phyloP scores from a whole-genome alignment of 768 basidiomycete species.

The Amanita muscaria region DNA sequence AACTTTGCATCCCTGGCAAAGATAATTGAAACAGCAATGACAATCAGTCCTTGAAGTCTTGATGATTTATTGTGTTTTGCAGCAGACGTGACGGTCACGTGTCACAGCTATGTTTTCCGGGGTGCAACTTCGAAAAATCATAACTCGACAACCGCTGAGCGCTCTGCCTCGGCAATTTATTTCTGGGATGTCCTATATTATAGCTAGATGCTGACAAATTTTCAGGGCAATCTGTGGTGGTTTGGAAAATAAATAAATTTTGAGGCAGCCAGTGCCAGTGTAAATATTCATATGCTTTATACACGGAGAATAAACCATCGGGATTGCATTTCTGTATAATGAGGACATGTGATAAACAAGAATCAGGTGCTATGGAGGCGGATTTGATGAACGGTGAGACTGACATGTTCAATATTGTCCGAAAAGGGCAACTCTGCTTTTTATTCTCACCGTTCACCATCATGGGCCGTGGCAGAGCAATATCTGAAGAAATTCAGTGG shows the following conservation, averaged over 20 bases:
- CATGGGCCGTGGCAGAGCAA: conserved; percentile 4
- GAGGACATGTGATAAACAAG: too few species aligned
- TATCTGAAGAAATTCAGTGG: conserved; percentile 6
- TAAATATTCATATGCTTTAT: not conserved
- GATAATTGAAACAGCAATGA: too few species aligned
- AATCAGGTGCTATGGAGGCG: too few species aligned
- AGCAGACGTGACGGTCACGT: not conserved
- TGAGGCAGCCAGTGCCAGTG: too few species aligned
- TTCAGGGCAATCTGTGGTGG: not conserved
- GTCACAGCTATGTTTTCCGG: not conserved
- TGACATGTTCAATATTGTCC: too few species aligned
- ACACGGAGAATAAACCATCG: too few species aligned
- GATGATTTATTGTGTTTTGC: conserved; percentile 2
- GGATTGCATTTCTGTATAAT: too few species aligned
- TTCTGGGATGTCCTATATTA: not conserved
- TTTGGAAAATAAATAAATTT: not conserved
- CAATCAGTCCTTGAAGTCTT: too few species aligned
- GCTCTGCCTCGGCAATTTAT: not conserved
- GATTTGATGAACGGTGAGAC: too few species aligned
- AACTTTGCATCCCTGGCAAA: too few species aligned
- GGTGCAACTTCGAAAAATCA: not conserved
- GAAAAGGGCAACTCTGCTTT: too few species aligned
- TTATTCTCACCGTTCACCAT: not conserved
- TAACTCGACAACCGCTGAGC: not conserved
- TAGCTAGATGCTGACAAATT: not conserved